Base-by-base conservation (phyloP, 176 grass and related monocot genomes). In the Oropetium thomaeum region DNA sequence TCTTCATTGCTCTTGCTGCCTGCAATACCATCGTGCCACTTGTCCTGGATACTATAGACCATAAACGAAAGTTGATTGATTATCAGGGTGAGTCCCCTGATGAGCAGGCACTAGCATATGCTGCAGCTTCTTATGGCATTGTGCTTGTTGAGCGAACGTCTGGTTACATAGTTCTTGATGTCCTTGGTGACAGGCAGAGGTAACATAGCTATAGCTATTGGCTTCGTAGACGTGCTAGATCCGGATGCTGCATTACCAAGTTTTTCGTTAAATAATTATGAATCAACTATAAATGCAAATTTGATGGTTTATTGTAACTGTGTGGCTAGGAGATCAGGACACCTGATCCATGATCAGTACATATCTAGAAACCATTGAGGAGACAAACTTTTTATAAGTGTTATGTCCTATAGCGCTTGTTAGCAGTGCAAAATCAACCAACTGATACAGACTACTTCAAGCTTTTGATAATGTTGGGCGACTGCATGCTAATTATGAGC, bases 41-140 rank as follows among this genome's bases (percentile, higher is more conserved):
- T 70, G 79, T 93, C 63, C 54, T 86, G 10, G 82, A 88, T 54
- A 97, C 85, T 58, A 67, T 43, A 48, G 87, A 97, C 67, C 53
- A 85, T 28, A 83, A 70, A 37, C 84, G 88, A 57, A 97, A 88
- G 72, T 81, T 92, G 54, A 93, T 93, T 52, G 90, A 93, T 71
- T 97, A 97, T 77, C 90, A 97, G 70, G 93, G 93, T 15, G 90
- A 97, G 77, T 92, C 89, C 47, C 90, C 93, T 81, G 93, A 97
- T 41, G 93, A 97, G 42, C 93, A 92, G 49, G 93, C 93, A 69
- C 81, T 97, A 73, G 87, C 89, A 57, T 97, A 90, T 72, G 93
- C 93, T 30, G 90, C 93, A 57, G 93, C 90, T 30, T 81, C 89
- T 75, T 97, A 90, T 88, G 93, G 93, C 26, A 88, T 93, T 79